A percentile compares a stretch with the other conserved stretches of the same genome.
These are phyloP conservation scores for Musa itinerans DNA, from an alignment of 176 grass and related monocot genomes.

Conservation along the genomic window DNA sequence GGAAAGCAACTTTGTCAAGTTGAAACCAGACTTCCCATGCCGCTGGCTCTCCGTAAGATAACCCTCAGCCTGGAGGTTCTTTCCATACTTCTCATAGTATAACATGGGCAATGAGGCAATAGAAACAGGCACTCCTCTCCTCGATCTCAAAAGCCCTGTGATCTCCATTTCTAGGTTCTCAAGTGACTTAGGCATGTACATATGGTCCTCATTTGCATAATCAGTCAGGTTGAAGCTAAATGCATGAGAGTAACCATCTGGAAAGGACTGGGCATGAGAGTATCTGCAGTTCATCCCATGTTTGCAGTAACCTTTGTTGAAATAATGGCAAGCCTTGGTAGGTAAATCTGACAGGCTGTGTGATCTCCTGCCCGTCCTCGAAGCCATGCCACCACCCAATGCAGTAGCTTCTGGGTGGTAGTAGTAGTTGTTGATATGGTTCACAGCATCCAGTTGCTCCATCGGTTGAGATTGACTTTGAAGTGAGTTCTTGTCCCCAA, in stretches of 20 bases:
- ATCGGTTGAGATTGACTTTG: conserved; percentile 23
- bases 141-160: conserved; percentile 43
- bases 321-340: conserved; percentile 57
- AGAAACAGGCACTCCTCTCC: conserved; percentile 55
- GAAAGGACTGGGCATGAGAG: conserved; percentile 42
- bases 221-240: neutral
- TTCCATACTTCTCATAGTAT: conserved; percentile 73
- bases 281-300: conserved; percentile 60
- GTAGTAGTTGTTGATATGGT: conserved; percentile 24
- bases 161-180: conserved; percentile 54
- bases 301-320: conserved; percentile 69
- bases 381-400: conserved; percentile 14
- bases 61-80: conserved; percentile 69
- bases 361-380: conserved; percentile 5
- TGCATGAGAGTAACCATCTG: conserved; percentile 16
- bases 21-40: conserved; percentile 66
- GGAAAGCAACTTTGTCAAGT: conserved; percentile 69
- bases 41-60: conserved; percentile 94
- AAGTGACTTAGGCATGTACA: conserved; percentile 11
- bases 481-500: conserved; percentile 18
- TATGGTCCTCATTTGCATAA: conserved; percentile 18
- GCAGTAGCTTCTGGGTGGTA: conserved; percentile 15
- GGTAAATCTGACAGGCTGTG: conserved; percentile 23
- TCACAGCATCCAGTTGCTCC: conserved; percentile 17
- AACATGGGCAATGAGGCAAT: conserved; percentile 73